Percentiles rank a stretch among this genome's conserved stretches.
Conservation (phyloP, 768 basidiomycete genomes). For the Lepiota venenata region DNA sequence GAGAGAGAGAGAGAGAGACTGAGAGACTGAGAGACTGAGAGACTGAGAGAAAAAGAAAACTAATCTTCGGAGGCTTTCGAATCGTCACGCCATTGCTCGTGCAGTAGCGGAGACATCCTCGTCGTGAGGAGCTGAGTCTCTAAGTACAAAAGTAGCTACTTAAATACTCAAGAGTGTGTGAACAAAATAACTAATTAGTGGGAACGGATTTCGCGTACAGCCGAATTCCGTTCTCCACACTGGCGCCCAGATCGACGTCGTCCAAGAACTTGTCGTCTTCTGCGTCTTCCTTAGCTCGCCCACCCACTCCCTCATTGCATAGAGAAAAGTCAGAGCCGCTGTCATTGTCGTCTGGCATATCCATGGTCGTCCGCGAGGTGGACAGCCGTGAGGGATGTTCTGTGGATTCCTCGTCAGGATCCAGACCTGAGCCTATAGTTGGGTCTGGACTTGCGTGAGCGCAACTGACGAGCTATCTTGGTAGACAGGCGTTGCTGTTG, state of each 20-base stretch:
- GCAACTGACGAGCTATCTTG: slow-evolving; percentile 59
- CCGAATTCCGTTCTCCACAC: too few species aligned
- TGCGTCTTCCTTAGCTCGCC: slow-evolving; percentile 26
- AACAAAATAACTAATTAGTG: too few species aligned
- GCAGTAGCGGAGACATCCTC: too few species aligned
- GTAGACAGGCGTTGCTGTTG: background rate
- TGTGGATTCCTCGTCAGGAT: slow-evolving; percentile 31
- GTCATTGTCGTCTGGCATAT: slow-evolving; percentile 32
- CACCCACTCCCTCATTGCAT: slow-evolving; percentile 24
- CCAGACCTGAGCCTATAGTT: slow-evolving; percentile 41
- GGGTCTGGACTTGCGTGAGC: slow-evolving; percentile 48
- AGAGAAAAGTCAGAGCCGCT: slow-evolving; percentile 59
- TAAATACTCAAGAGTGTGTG: too few species aligned
- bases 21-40: too few species aligned
- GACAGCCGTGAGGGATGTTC: slow-evolving; percentile 30
- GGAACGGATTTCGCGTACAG: too few species aligned
- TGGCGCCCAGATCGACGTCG: slow-evolving; percentile 23
- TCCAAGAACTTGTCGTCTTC: slow-evolving; percentile 26
- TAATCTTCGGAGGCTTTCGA: too few species aligned
- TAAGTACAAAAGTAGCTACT: too few species aligned
- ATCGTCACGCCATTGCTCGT: too few species aligned
- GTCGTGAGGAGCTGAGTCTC: too few species aligned
- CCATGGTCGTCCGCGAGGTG: slow-evolving; percentile 27
- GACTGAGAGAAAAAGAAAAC: too few species aligned
- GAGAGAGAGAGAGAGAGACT: too few species aligned